Base-by-base conservation (phyloP, 2,329 filamentous ascomycete genomes). In the Zarea fungicola region DNA sequence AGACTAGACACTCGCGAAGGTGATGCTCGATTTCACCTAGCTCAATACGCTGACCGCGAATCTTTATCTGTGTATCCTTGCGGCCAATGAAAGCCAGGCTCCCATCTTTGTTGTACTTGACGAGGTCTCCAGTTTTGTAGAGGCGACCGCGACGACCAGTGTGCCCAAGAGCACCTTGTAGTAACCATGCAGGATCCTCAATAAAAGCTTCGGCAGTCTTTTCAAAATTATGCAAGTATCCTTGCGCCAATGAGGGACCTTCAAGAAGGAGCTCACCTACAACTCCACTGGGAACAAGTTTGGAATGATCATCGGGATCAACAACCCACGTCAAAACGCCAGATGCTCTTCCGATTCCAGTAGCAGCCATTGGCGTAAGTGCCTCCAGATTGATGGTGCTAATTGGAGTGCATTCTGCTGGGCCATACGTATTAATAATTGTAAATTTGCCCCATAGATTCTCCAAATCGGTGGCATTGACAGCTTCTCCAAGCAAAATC, bases 101-200 rank as follows among this genome's bases (percentile, higher is more conserved):
- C 2, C 55, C 55, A n/a, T 56, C 53, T 1, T 14, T 47, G 22
- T 72, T 63, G 49, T 77, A 74, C 28, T 63, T 65, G 4, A 71
- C 75, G 2, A 79, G 64, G 53, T 80, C 77, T 7, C 77, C 77
- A 0, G 76, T 78, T 48, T 71, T 72, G 54, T 78, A 80, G 10
- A 79, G 53, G 6, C 70, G 60, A 1, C 65, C 65, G n/a, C 47
- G 53, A 9, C 64, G 61, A 7, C 67, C 66, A 10, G 26, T 2
- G 25, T 25, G 13, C 3, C 34, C 32, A 14, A 60, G 58, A 18
- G 21, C 28, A 10, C 62, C 60, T 9, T 51, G 48, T 16, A 56
- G 56, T 5, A 63, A 51, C 68, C 66, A 74, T 2, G 5, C 49
- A 42, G 32, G 66, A 67, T 50, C 67, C 6, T 36, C 51, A 3